Evolutionary conservation across 192 early-diverging fungal species (phyloP).

Genomic region (Backusella morwellensis): DNA sequence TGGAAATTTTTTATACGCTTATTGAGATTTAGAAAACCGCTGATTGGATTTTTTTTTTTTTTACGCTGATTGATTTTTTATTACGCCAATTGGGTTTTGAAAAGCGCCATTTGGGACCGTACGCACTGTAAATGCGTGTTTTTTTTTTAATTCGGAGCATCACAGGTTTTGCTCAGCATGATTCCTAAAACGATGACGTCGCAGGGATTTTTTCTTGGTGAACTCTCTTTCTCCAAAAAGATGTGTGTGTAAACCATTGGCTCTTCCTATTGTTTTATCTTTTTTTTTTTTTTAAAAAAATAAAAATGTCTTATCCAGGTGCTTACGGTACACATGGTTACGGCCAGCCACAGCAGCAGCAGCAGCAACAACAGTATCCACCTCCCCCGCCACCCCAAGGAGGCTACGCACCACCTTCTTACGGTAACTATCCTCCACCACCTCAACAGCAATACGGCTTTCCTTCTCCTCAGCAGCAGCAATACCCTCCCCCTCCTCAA

Average conservation of each 20-base stretch:
- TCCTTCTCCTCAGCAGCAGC: background rate
- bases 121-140: too few relatives aligned
- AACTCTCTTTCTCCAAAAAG: background rate
- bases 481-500: background rate
- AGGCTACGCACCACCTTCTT: background rate
- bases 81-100: too few relatives aligned
- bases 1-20: too few relatives aligned
- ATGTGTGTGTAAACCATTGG: background rate
- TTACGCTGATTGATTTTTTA: too few relatives aligned
- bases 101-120: too few relatives aligned
- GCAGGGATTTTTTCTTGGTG: background rate
- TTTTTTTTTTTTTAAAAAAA: background rate
- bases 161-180: too few relatives aligned
- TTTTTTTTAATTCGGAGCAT: too few relatives aligned
- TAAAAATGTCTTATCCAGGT: slow-evolving; percentile 29
- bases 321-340: slow-evolving; percentile 27
- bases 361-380: background rate
- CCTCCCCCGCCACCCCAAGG: background rate
- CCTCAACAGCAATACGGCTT: background rate
- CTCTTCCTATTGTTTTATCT: background rate
- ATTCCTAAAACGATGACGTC: background rate
- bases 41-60: too few relatives aligned
- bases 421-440: background rate
- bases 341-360: slow-evolving; percentile 1
- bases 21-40: too few relatives aligned